Evolutionary conservation across 2,329 filamentous ascomycete species (phyloP), one percentile per base, ranked within the genome.

Genomic region (Trichophyton benhamiae): DNA sequence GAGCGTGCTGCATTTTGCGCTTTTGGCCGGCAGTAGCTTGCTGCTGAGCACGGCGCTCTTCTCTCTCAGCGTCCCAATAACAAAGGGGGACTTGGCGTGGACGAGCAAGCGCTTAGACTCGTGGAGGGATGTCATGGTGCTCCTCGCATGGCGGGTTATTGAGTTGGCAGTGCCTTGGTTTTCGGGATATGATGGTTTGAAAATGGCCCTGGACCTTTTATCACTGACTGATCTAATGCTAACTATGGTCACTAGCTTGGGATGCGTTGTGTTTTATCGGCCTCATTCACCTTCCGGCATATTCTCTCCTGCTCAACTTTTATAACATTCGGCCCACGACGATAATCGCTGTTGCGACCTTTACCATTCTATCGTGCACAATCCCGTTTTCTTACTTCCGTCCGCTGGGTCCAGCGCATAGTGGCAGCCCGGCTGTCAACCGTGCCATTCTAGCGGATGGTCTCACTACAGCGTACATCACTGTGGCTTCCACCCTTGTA

Each of bases 351-450:
- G 83, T 83, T 41, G 80, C 90, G 58, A 72, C 76, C 38, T 87
- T 92, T 68, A 87, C 91, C 67, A 76, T 88, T 59, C 68, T 86
- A 63, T 83, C 88, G 2, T 83, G 84, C 48, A 85, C 86, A 48
- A 70, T 89, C 30, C 90, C 91, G 0, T 92, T 95, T 74, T 79
- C 82, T 63, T 80, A 94, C 49, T 78, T 95, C 60, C 87, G 89
- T 58, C 81, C 83, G 3, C 77, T 87, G 33, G 85, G 86, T 42
- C 78, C 79, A 44, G 79, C 83, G 17, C 88, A 91, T 72, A 79
- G 81, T 61, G 75, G 81, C 46, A 80, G 80, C 42, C 75, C 78
- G 2, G 69, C 74, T 5, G 65, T 74, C 27, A 71, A 77, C 52
- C 80, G 81, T 64, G 82, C 83, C 65, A 85, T 90, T 65, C 75